These are phyloP conservation scores for Zostera marina DNA, from an alignment of 116 monocot genomes.

Conservation along the genomic window DNA sequence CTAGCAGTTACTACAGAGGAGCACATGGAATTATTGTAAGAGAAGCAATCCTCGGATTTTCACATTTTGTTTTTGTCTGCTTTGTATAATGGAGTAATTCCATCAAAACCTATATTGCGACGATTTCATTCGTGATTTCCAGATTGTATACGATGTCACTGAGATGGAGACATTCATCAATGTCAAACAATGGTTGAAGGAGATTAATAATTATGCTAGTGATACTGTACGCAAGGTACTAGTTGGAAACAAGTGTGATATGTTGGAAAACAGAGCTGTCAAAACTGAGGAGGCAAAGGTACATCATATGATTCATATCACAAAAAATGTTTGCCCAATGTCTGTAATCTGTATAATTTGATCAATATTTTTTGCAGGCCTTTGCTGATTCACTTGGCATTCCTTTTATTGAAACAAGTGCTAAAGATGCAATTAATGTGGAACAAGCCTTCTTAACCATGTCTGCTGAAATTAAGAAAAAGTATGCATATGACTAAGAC, in stretches of 20 bases:
- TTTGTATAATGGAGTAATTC: no score
- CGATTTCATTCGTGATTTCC: constrained; percentile 3
- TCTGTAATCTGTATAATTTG: background rate
- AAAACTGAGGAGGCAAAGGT: background rate
- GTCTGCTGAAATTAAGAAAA: constrained; percentile 53
- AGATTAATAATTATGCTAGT: constrained; percentile 71
- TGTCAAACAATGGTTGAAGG: constrained; percentile 68
- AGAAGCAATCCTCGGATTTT: constrained; percentile 1
- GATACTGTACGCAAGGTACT: constrained; percentile 82
- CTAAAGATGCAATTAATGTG: constrained; percentile 58
- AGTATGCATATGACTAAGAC: constrained; percentile 10
- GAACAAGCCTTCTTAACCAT: constrained; percentile 66
- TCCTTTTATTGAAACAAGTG: constrained; percentile 61
- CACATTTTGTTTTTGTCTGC: no score
- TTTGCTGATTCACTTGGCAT: constrained; percentile 51
- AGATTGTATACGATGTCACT: constrained; percentile 86
- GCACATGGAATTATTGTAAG: constrained; percentile 82
- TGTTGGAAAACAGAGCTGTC: constrained; percentile 25
- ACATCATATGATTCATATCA: background rate
- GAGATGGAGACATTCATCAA: constrained; percentile 84
- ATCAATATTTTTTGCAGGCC: constrained; percentile 17
- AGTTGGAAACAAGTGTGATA: constrained; percentile 78
- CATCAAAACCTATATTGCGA: no score
- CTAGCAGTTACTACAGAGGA: constrained; percentile 74
- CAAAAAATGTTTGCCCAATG: background rate